Base-by-base conservation (phyloP, 2,329 filamentous ascomycete genomes). In the Bertia moriformis region DNA sequence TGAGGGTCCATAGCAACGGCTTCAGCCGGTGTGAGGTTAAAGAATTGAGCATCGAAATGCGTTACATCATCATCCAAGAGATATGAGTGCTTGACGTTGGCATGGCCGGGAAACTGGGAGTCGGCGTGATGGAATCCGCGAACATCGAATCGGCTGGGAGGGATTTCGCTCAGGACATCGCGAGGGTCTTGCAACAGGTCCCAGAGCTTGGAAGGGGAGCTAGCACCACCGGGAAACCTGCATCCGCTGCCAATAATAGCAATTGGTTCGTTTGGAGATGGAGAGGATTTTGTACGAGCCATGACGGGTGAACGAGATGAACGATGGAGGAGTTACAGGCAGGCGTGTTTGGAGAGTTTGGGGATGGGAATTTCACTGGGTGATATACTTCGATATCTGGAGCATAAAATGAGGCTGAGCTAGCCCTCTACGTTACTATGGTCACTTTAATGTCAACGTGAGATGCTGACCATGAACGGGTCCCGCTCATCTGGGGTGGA, bases 1-100 rank as follows among this genome's bases (percentile, higher is more conserved):
- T 62, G 57, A 7, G 61, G 61, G 42, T 65, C 61, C 46, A 57
- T 59, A 4, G 65, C 63, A 12, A 48, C 47, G 14, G 49, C 51
- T 49, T 63, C 60, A 3, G 53, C 51, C 4, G 55, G 45, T 13
- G 45, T 54, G n/a, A 56, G 57, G 19, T 54, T 52, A 51, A 66
- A 66, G 50, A 65, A 66, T 2, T 48, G 43, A 18, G 58, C 48
- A 43, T 66, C 62, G 39, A 62, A 62, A 2, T 41, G 39, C 19
- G 44, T 41, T 3, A 48, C 40, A 37, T 55, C 46, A 19, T 54
- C 41, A 10, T 50, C 19, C 0, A 58, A 18, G n/a, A 57, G 51
- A 39, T 56, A 51, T 4, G 47, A 40, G 10, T 51, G 42, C 12
- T 39, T 43, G 15, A 46, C 49, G 38, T 55, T 56, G 40, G 42